Evolutionary conservation across 192 early-diverging fungal species (phyloP).

Genomic region (Podila clonocystis): DNA sequence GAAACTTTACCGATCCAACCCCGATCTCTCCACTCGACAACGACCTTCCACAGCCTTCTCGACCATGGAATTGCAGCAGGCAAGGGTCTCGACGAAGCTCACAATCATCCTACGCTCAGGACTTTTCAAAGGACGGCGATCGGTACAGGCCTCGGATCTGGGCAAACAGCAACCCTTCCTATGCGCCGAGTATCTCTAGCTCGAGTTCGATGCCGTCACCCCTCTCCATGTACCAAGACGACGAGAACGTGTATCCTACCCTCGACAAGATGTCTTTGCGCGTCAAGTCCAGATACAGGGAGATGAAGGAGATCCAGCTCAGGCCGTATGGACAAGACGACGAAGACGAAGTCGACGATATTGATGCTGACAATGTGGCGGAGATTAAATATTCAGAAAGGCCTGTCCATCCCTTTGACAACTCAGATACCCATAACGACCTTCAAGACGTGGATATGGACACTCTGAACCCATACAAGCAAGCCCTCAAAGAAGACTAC

Average conservation of each 20-base stretch:
- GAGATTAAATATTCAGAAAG: neutral
- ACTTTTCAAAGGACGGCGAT: neutral
- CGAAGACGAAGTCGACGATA: conserved; percentile 10
- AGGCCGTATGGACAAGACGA: conserved; percentile 31
- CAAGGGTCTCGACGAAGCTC: neutral
- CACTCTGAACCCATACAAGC: neutral
- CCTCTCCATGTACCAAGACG: neutral
- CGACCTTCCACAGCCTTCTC: neutral
- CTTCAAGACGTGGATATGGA: neutral
- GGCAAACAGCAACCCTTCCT: neutral
- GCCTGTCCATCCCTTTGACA: neutral
- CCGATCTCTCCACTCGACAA: neutral
- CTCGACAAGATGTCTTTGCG: neutral
- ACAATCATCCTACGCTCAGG: neutral
- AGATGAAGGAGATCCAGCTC: conserved; percentile 16
- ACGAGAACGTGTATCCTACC: neutral
- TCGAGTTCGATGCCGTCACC: neutral
- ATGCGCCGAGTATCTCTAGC: neutral
- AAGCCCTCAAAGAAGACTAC: neutral
- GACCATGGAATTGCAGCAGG: neutral
- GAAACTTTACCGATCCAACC: neutral
- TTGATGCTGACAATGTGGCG: neutral
- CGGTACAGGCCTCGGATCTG: neutral
- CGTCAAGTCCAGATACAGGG: neutral
- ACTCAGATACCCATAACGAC: neutral